Conservation (phyloP, 164 flowering plant genomes). For the Kingdonia uniflora region DNA sequence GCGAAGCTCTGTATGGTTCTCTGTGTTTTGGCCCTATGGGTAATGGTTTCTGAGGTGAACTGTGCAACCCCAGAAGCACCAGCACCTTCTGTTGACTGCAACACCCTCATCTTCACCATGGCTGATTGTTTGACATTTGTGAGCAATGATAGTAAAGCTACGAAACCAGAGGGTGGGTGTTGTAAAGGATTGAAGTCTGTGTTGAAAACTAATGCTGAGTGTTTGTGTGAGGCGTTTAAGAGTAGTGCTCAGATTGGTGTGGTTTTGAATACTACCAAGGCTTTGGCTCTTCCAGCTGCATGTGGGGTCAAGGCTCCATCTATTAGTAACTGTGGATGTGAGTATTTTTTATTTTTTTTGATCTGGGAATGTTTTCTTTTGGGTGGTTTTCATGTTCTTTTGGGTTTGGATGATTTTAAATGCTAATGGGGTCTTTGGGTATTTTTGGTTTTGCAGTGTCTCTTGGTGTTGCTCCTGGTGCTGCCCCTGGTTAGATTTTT, state of each 20-base stretch:
- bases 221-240: slow-evolving; percentile 6
- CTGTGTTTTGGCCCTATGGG: not conserved
- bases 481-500: slow-evolving; percentile 1
- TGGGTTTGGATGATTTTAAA: not conserved
- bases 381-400: not conserved
- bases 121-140: slow-evolving; percentile 7
- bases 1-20: not conserved
- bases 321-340: slow-evolving; percentile 4
- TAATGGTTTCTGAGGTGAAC: not conserved
- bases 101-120: not conserved
- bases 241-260: slow-evolving; percentile 2
- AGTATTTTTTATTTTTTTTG: not conserved
- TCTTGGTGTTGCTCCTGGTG: slow-evolving; percentile 4
- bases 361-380: not conserved
- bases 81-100: slow-evolving; percentile 5
- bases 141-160: slow-evolving; percentile 1
- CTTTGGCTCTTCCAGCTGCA: slow-evolving; percentile 3
- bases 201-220: slow-evolving; percentile 4
- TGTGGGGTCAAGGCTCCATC: slow-evolving; percentile 6
- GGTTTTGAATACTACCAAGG: not conserved
- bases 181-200: slow-evolving; percentile 8
- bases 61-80: slow-evolving; percentile 2
- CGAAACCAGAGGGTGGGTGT: slow-evolving; percentile 9
- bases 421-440: not conserved
- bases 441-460: slow-evolving; percentile 5